phyloP scores from a whole-genome alignment of 768 basidiomycete genomes.

The Rhodotorula diobovata region DNA sequence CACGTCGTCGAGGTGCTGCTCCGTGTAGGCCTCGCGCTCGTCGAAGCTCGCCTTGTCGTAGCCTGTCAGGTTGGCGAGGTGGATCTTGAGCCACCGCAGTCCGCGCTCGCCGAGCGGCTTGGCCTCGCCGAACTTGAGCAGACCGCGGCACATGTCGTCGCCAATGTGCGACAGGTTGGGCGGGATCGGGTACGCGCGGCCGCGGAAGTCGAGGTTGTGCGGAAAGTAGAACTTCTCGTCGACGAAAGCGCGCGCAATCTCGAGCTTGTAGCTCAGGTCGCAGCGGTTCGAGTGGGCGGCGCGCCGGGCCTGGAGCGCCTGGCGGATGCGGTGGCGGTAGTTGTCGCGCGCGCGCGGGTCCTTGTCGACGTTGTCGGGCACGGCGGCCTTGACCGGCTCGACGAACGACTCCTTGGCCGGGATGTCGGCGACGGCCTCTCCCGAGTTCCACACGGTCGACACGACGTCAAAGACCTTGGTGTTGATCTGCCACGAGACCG shows the following conservation, averaged over 20 bases:
- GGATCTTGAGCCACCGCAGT: conserved; percentile 90
- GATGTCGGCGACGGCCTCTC: conserved; percentile 73
- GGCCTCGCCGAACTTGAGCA: conserved; percentile 74
- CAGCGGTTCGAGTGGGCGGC: conserved; percentile 82
- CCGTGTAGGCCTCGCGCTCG: conserved; percentile 76
- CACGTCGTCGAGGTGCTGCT: conserved; percentile 67
- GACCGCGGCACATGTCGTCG: conserved; percentile 78
- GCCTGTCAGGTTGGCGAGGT: conserved; percentile 85
- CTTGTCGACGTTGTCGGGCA: conserved; percentile 47
- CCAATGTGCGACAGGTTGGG: conserved; percentile 94
- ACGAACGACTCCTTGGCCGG: conserved; percentile 61
- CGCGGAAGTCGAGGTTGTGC: conserved; percentile 95
- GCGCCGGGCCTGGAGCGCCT: conserved; percentile 26
- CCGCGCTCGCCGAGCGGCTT: conserved; percentile 78
- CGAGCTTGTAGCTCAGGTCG: conserved; percentile 90
- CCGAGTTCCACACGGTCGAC: conserved; percentile 78
- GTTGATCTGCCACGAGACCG: conserved; percentile 87
- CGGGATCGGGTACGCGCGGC: conserved; percentile 92
- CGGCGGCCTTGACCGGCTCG: conserved; percentile 58
- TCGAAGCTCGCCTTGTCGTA: conserved; percentile 92
- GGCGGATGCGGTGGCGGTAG: conserved; percentile 53
- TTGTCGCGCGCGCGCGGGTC: conserved; percentile 59
- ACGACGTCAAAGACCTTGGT: conserved; percentile 68
- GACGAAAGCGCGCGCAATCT: conserved; percentile 90
- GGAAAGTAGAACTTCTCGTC: conserved; percentile 85